phyloP scores from a whole-genome alignment of 2,329 filamentous ascomycete species.

The Colletotrichum brevisporum region DNA sequence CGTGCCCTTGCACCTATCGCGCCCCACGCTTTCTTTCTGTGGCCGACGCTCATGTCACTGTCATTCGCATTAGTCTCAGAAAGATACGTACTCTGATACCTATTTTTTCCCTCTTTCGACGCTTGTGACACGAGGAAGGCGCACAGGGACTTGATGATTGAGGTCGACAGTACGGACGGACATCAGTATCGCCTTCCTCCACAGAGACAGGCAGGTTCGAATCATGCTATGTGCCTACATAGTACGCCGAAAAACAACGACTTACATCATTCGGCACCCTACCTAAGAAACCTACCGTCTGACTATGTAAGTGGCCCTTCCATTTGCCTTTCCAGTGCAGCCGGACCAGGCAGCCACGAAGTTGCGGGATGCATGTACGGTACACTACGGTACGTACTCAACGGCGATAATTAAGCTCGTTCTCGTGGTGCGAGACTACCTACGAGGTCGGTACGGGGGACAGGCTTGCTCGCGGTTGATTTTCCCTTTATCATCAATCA shows the following conservation, averaged over 20 bases:
- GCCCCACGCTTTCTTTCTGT: conserved; percentile 29
- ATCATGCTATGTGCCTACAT: too few relatives aligned
- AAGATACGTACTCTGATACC: conserved; percentile 22
- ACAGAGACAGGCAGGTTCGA: not conserved
- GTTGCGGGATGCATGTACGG: not conserved
- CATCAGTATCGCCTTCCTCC: not conserved
- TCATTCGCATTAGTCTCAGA: conserved; percentile 39
- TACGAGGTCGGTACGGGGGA: not conserved
- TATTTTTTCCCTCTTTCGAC: not conserved
- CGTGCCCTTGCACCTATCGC: conserved; percentile 16
- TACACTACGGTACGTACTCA: conserved; percentile 13
- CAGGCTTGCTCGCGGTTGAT: conserved; percentile 1
- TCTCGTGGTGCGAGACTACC: conserved; percentile 12
- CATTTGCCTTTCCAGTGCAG: conserved; percentile 2
- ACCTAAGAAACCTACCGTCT: not conserved
- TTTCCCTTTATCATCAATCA: not conserved
- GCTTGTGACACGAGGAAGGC: not conserved
- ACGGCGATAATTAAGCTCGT: conserved; percentile 27
- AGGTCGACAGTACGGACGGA: not conserved
- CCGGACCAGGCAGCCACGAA: conserved; percentile 1
- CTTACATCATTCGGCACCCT: not conserved
- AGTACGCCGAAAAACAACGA: not conserved
- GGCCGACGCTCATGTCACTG: conserved; percentile 30
- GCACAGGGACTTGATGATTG: not conserved
- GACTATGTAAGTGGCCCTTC: too few relatives aligned